Conservation (phyloP, 305 asterid species). For the Stenogyne calaminthoides region DNA sequence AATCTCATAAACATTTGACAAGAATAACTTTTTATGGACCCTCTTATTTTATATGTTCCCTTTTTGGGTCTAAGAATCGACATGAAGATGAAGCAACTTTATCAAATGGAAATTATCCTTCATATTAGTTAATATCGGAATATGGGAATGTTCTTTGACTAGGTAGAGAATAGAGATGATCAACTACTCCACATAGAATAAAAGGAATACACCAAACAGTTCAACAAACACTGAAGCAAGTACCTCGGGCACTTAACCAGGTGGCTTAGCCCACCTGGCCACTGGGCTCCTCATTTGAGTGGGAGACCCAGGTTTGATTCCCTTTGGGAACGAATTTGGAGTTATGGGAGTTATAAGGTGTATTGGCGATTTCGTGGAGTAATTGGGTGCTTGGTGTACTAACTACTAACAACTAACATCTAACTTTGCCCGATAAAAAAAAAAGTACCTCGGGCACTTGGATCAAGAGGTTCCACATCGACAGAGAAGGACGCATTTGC, state of each 20-base stretch:
- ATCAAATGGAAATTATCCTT: slow-evolving; percentile 19
- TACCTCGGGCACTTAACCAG: slow-evolving; percentile 83
- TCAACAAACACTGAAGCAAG: slow-evolving; percentile 32
- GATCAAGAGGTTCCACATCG: slow-evolving; percentile 81
- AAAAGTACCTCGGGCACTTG: slow-evolving; percentile 77
- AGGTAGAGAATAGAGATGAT: slow-evolving; percentile 17
- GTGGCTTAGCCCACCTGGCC: no score
- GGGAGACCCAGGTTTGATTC: no score
- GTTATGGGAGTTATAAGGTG: no score
- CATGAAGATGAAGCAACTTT: slow-evolving; percentile 19
- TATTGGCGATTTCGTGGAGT: no score
- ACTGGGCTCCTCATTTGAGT: no score
- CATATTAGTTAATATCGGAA: slow-evolving; percentile 23
- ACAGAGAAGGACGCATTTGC: slow-evolving; percentile 57
- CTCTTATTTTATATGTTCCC: not conserved
- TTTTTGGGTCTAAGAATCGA: not conserved
- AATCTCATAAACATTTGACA: slow-evolving; percentile 5
- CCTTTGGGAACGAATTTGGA: no score
- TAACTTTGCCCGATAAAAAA: no score
- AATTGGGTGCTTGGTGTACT: no score
- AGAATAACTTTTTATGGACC: not conserved
- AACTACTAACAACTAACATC: no score
- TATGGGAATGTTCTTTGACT: slow-evolving; percentile 12
- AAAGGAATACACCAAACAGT: slow-evolving; percentile 17
- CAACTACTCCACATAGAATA: slow-evolving; percentile 10